These are phyloP conservation scores for Lithohypha guttulata DNA, from an alignment of 2,329 filamentous ascomycete species.

Conservation along the genomic window DNA sequence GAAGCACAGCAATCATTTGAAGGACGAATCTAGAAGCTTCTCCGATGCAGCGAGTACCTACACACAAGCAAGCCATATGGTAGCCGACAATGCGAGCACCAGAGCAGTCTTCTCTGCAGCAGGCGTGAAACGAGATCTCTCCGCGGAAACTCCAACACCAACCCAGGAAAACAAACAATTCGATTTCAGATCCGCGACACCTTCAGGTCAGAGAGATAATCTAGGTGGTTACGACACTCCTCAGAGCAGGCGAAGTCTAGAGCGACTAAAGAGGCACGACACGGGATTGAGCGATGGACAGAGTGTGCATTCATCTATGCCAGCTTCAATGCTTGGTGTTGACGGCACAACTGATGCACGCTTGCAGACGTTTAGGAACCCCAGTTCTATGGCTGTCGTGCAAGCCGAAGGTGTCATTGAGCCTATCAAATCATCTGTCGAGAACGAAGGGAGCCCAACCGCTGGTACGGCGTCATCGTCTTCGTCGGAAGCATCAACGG, in stretches of 20 bases:
- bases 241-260: constrained; percentile 17
- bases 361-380: constrained; percentile 14
- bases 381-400: constrained; percentile 19
- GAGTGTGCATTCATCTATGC: constrained; percentile 6
- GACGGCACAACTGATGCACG: neutral
- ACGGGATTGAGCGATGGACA: neutral
- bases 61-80: constrained; percentile 11
- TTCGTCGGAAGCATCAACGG: neutral
- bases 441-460: neutral
- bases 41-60: constrained; percentile 17
- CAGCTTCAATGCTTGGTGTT: neutral
- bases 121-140: constrained; percentile 10
- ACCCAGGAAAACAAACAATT: neutral
- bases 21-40: constrained; percentile 10
- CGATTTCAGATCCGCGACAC: neutral
- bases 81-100: constrained; percentile 18
- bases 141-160: neutral
- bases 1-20: constrained; percentile 17
- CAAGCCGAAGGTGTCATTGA: constrained; percentile 17
- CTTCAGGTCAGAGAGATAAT: neutral
- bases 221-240: constrained; percentile 18
- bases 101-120: constrained; percentile 18
- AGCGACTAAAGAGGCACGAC: constrained; percentile 15
- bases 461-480: neutral
- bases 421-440: neutral